Conservation (phyloP, 1,284 basidiomycete genomes). For the Cryptococcus jaspeensis region DNA sequence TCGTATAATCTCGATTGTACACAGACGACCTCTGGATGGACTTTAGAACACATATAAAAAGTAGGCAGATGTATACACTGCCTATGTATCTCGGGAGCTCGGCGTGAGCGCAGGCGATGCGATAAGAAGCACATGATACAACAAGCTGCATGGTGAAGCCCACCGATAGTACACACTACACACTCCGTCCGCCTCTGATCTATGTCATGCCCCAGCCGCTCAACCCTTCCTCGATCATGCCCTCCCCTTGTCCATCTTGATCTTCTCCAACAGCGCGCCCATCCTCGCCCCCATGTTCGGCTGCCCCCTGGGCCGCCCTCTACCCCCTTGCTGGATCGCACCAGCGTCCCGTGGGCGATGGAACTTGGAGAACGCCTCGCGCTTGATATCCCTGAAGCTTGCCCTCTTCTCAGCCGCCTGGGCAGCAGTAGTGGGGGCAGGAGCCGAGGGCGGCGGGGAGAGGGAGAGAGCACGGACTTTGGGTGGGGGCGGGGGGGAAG, state of each 20-base stretch:
- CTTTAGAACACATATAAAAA: neutral
- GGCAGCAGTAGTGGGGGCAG: slow-evolving; percentile 3
- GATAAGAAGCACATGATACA: no score
- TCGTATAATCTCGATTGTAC: no score
- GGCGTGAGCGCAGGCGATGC: no score
- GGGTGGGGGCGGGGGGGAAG: neutral
- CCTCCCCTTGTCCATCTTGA: slow-evolving; percentile 34
- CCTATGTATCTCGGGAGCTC: neutral
- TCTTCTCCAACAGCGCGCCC: slow-evolving; percentile 51
- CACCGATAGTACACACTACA: no score
- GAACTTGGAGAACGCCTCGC: slow-evolving; percentile 43
- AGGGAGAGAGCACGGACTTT: slow-evolving; percentile 28
- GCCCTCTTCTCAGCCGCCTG: neutral
- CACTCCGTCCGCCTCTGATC: no score
- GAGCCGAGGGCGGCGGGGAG: slow-evolving; percentile 3
- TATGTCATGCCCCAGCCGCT: no score
- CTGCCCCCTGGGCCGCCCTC: slow-evolving; percentile 38
- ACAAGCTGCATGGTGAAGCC: no score
- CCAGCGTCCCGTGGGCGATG: slow-evolving; percentile 17
- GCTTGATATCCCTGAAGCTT: slow-evolving; percentile 31
- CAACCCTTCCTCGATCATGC: no score
- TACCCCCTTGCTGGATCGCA: slow-evolving; percentile 1
- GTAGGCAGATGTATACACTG: neutral
- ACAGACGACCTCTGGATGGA: no score
- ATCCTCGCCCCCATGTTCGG: slow-evolving; percentile 53